A percentile compares a stretch with the other conserved stretches of the same genome.
phyloP scores from a whole-genome alignment of 768 basidiomycete genomes.

The Royoungia palumana region DNA sequence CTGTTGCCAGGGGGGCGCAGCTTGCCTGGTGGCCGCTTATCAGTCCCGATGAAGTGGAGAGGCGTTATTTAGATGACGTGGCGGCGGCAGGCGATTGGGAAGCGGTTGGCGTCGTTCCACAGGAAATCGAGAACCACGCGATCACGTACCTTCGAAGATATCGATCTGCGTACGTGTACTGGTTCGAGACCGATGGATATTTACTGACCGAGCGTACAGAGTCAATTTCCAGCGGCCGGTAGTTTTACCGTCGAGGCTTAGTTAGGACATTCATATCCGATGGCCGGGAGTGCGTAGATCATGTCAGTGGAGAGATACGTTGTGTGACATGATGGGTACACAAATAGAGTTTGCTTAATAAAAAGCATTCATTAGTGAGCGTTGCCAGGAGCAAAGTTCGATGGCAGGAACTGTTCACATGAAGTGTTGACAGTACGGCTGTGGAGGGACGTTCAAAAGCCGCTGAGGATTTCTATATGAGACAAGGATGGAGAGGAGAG shows the following conservation, averaged over 20 bases:
- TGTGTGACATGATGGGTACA: conserved; percentile 15
- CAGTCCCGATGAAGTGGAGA: conserved; percentile 84
- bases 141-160: conserved; percentile 88
- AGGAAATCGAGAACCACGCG: conserved; percentile 83
- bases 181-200: not conserved
- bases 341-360: conserved; percentile 23
- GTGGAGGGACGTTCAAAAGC: conserved; percentile 25
- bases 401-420: conserved; percentile 18
- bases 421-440: conserved; percentile 9
- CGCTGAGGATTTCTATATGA: conserved; percentile 17
- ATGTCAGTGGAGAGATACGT: conserved; percentile 16
- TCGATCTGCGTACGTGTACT: conserved; percentile 73
- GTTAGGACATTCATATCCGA: conserved; percentile 32
- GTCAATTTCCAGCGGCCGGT: conserved; percentile 69
- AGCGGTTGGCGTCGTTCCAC: conserved; percentile 73
- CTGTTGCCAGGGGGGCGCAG: conserved; percentile 61
- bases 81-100: conserved; percentile 79
- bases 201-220: conserved; percentile 31
- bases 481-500: conserved; percentile 17
- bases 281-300: conserved; percentile 25
- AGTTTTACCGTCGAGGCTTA: conserved; percentile 54
- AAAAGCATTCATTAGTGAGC: conserved; percentile 20
- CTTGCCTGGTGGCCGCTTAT: conserved; percentile 88
- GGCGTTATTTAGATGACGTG: conserved; percentile 83
- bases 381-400: conserved; percentile 28